Evolutionary conservation across 805 yeast genomes (phyloP).

Genomic region (Groenewaldozyma salmanticensis): DNA sequence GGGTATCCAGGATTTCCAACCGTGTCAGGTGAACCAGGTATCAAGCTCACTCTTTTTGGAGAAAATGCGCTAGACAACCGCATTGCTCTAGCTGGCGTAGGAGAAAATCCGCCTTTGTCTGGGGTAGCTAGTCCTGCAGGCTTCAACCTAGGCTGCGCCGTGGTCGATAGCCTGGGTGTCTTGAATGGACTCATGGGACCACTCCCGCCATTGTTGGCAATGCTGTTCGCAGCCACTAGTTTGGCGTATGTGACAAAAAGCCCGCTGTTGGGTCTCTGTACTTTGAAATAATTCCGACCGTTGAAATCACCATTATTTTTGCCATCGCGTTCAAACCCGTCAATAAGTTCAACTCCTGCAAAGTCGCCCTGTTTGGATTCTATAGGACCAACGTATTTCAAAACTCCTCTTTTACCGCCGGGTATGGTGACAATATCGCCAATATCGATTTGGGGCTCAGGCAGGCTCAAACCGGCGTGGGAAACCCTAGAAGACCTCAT

Average conservation of each 20-base stretch:
- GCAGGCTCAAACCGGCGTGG: too few relatives aligned
- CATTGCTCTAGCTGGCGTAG: constrained; percentile 3
- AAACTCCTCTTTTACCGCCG: constrained; percentile 57
- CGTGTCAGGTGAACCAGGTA: background rate
- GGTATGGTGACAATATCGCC: constrained; percentile 38
- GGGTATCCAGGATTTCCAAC: background rate
- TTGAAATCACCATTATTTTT: constrained; percentile 79
- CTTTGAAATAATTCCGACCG: constrained; percentile 60
- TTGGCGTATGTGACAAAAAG: constrained; percentile 45
- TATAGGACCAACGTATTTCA: constrained; percentile 65
- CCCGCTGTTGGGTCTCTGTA: constrained; percentile 57
- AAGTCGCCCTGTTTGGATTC: constrained; percentile 63
- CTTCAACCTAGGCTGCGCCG: background rate
- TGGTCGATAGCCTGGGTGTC: constrained; percentile 2
- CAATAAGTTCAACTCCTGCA: constrained; percentile 83
- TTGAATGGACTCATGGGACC: background rate
- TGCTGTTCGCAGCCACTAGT: constrained; percentile 15
- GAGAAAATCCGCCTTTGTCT: too few relatives aligned
- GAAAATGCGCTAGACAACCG: background rate
- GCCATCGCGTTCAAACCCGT: constrained; percentile 54
- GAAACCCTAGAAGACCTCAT: too few relatives aligned
- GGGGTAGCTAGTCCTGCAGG: constrained; percentile 1
- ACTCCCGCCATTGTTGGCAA: background rate
- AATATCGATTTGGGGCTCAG: constrained; percentile 9
- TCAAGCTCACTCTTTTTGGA: background rate